Percentiles rank a stretch among this genome's conserved stretches.
Evolutionary conservation across 2,329 filamentous ascomycete species (phyloP).

Genomic region (Penicillium thymicola): DNA sequence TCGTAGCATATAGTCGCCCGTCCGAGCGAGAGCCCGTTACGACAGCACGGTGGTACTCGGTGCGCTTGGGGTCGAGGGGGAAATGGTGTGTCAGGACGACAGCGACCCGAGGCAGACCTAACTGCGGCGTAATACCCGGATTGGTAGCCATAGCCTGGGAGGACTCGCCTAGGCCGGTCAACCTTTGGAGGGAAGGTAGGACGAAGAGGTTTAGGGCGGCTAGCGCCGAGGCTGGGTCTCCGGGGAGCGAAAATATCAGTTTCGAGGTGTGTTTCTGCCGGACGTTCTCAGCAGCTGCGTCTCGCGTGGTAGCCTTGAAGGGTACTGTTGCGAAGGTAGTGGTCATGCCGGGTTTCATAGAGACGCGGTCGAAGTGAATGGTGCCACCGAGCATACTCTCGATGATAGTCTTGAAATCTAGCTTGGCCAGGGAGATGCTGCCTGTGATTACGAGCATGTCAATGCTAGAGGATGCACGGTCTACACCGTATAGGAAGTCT

Average conservation of each 20-base stretch:
- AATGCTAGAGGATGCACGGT: not conserved
- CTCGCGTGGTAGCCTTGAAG: conserved; percentile 39
- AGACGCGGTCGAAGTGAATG: conserved; percentile 90
- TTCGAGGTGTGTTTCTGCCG: conserved; percentile 58
- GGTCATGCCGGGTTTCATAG: conserved; percentile 96
- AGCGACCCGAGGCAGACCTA: conserved; percentile 66
- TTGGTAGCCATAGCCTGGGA: not conserved
- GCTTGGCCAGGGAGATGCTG: conserved; percentile 85
- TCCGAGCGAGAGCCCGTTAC: conserved; percentile 60
- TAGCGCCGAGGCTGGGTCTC: conserved; percentile 86
- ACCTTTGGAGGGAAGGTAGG: conserved; percentile 74
- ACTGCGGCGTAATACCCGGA: conserved; percentile 50
- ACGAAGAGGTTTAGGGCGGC: conserved; percentile 94
- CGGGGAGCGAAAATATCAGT: conserved; percentile 81
- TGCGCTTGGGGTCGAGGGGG: conserved; percentile 64
- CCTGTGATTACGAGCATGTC: conserved; percentile 44
- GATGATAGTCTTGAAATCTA: conserved; percentile 92
- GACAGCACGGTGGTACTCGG: conserved; percentile 82
- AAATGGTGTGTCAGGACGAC: conserved; percentile 72
- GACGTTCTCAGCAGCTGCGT: not conserved
- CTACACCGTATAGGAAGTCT: conserved; percentile 15
- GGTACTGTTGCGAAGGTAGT: conserved; percentile 91
- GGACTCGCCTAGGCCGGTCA: conserved; percentile 58
- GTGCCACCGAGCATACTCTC: conserved; percentile 77
- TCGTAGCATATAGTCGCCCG: conserved; percentile 61